Conservation (phyloP, 2,329 filamentous ascomycete genomes). For the Xylaria sp. region DNA sequence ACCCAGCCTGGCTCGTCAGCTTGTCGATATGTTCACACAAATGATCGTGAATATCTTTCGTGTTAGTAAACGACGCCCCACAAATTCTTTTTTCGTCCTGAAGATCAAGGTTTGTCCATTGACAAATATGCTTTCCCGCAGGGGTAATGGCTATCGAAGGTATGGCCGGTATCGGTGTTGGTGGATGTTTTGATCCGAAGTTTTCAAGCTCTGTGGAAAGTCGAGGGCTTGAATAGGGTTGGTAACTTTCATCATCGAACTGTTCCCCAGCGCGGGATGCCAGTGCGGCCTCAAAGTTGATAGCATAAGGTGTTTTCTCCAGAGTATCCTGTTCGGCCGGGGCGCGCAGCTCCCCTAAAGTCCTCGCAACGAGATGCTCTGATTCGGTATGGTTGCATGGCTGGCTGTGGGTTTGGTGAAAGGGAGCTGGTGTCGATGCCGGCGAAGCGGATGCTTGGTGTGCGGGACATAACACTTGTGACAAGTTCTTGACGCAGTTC, state of each 20-base stretch:
- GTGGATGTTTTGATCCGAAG: constrained; percentile 13
- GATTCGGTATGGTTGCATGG: constrained; percentile 48
- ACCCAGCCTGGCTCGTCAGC: constrained; percentile 46
- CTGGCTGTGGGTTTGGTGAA: constrained; percentile 35
- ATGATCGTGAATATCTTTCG: constrained; percentile 45
- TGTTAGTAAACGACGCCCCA: constrained; percentile 42
- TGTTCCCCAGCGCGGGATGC: constrained; percentile 32
- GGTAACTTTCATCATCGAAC: constrained; percentile 23
- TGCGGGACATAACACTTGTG: constrained; percentile 18
- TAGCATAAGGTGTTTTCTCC: constrained; percentile 30
- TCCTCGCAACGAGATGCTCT: constrained; percentile 49
- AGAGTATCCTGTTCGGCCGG: constrained; percentile 37
- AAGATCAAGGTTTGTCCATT: constrained; percentile 42
- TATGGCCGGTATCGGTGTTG: constrained; percentile 8
- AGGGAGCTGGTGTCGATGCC: neutral
- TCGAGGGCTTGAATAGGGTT: constrained; percentile 32
- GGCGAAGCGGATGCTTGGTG: constrained; percentile 5
- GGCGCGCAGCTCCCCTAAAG: constrained; percentile 45
- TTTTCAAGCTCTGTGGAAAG: constrained; percentile 1
- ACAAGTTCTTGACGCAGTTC: constrained; percentile 41
- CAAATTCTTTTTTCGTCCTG: constrained; percentile 38
- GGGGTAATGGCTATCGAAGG: constrained; percentile 6
- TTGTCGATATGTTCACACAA: constrained; percentile 44
- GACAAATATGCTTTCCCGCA: constrained; percentile 39
- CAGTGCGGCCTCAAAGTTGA: constrained; percentile 33